These are phyloP conservation scores for Tuber melanosporum DNA, from an alignment of 495 filamentous ascomycete species.

Conservation along the genomic window DNA sequence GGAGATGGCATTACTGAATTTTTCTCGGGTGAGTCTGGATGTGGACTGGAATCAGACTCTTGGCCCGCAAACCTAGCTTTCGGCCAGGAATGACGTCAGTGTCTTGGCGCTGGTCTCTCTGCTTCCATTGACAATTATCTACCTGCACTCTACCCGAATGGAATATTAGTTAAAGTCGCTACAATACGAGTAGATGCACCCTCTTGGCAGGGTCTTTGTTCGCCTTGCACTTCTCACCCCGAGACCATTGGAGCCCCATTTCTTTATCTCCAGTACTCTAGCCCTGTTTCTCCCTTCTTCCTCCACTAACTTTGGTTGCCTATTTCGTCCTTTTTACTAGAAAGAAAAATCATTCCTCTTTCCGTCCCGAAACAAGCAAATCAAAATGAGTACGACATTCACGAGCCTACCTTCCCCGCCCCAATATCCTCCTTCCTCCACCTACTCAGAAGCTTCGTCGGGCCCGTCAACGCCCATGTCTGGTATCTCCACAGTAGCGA, in stretches of 20 bases:
- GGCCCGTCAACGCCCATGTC: constrained; percentile 40
- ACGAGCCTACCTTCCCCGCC: constrained; percentile 19
- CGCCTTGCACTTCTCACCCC: background rate
- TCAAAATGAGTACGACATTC: constrained; percentile 25
- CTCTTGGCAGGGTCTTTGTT: constrained; percentile 23
- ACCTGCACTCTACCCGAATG: too few species aligned
- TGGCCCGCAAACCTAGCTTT: background rate
- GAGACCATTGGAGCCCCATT: background rate
- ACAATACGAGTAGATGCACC: background rate
- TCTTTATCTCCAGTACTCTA: background rate
- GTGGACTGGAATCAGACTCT: background rate
- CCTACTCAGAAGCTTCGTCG: constrained; percentile 16
- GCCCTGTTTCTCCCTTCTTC: background rate
- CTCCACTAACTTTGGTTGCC: background rate
- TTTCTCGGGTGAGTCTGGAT: background rate
- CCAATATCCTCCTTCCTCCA: constrained; percentile 1
- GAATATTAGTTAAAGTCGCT: background rate
- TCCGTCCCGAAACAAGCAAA: background rate
- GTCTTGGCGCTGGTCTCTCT: constrained; percentile 11
- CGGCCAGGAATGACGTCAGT: background rate
- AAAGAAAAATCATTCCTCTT: background rate
- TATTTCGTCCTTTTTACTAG: background rate
- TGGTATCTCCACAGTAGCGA: constrained; percentile 40
- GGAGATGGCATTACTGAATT: background rate
- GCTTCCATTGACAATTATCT: too few species aligned